Base-by-base conservation (phyloP, 164 flowering plant species). In the Berberis thunbergii region DNA sequence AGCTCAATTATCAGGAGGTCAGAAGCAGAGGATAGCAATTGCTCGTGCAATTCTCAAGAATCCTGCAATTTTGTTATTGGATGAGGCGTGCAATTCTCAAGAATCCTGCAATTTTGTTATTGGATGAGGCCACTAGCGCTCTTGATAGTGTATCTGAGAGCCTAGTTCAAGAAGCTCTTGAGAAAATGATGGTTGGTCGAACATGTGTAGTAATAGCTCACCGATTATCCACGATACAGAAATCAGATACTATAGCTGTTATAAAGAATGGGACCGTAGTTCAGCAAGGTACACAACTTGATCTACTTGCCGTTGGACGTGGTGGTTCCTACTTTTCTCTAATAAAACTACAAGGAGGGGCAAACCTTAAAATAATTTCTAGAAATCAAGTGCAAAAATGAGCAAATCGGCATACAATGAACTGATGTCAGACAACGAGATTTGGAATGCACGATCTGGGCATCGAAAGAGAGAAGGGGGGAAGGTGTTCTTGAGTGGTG, bases 61-160 rank as follows among this genome's bases (percentile, higher is more conserved):
- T 54, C 86, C 86, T 1, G 62, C 73, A 26, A 76, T 83, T 61
- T 72, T 79, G 48, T 73, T 82, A 40, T 46, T 82, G 58, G 86
- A 82, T 46, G 82, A 82, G 66, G 83, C 86, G 84, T 41, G 86
- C 86, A 1, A 79, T 83, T 46, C 63, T 83, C 57, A 83, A 79
- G 73, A 75, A 76, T 54, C 86, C 86, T 1, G 62, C 73, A 26
- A 76, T 83, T 61, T 72, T 79, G 48, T 73, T 82, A 40, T 46
- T 82, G 58, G 86, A 82, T 46, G 82, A 82, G 66, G 83, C 86
- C 41, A 82, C 87, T 6, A 80, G 84, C 64, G 84, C 87, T 6
- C 78, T 83, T 6, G 86, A 80, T 59, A 77, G 79, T 45, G 60
- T 64, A 42, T 79, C 83, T 2, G 84, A 81, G 74, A 81, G 54